phyloP scores from a whole-genome alignment of 306 rosid genomes.

The Pueraria montana region DNA sequence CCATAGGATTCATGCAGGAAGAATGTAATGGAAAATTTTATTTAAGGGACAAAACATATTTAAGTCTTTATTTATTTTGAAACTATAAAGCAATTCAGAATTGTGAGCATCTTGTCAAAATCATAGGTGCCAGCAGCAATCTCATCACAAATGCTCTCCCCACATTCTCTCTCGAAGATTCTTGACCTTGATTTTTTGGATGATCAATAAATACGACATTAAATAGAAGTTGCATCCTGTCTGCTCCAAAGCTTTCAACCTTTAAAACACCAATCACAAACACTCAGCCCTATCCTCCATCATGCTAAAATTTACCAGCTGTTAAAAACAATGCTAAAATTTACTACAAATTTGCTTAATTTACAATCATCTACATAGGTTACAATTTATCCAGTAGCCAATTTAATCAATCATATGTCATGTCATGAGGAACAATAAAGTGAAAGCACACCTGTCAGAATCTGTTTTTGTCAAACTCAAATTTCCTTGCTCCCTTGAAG shows the following conservation, averaged over 20 bases:
- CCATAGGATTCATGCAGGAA: not conserved
- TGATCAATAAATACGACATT: not conserved
- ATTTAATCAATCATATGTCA: slow-evolving; percentile 32
- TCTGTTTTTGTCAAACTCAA: slow-evolving; percentile 40
- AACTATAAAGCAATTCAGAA: slow-evolving; percentile 17
- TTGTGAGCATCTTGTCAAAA: slow-evolving; percentile 11
- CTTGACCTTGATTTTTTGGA: slow-evolving; percentile 23
- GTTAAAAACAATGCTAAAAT: too few species aligned
- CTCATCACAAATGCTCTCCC: slow-evolving; percentile 14
- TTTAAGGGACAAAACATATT: not conserved
- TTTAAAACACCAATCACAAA: not conserved
- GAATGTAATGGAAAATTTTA: not conserved
- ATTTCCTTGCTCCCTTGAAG: slow-evolving; percentile 50
- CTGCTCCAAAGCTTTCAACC: slow-evolving; percentile 8
- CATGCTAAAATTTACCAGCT: too few species aligned
- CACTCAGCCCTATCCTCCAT: too few species aligned
- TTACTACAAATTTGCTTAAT: not conserved
- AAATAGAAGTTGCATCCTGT: slow-evolving; percentile 9
- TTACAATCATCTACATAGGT: slow-evolving; percentile 15
- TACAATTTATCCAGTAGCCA: slow-evolving; percentile 38
- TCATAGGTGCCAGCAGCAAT: not conserved
- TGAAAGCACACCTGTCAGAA: slow-evolving; percentile 64
- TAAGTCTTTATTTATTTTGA: slow-evolving; percentile 32
- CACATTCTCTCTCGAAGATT: not conserved
- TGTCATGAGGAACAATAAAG: not conserved